A percentile compares a stretch with the other conserved stretches of the same genome.
Conservation (phyloP, 228 moss, liverwort and hornwort genomes). For the Sphagnum fallax region DNA sequence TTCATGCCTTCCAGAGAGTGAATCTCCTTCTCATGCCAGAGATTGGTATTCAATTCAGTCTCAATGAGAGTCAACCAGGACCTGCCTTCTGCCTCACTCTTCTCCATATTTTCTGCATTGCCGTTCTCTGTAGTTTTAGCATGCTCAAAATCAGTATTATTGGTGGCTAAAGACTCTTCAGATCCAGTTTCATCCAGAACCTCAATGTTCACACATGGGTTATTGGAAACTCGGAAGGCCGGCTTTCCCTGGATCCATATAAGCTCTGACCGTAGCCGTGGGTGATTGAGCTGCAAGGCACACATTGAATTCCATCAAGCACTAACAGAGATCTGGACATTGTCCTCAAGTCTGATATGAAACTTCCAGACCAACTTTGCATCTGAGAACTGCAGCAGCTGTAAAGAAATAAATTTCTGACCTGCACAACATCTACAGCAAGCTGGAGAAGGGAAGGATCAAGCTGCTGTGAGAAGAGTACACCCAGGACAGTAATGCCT, state of each 20-base stretch:
- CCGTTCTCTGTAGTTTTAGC: no score
- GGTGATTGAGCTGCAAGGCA: conserved; percentile 59
- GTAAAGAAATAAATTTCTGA: background rate
- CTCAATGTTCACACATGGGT: conserved; percentile 58
- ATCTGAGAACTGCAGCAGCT: no score
- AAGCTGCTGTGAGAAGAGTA: conserved; percentile 50
- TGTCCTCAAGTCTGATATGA: no score
- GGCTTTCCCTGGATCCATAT: conserved; percentile 79
- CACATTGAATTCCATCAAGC: no score
- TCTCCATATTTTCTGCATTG: no score
- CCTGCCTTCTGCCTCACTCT: conserved; percentile 15
- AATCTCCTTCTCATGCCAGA: conserved; percentile 53
- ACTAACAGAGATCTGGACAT: no score
- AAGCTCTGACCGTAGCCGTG: conserved; percentile 86
- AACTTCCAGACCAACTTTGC: no score
- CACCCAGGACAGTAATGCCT: conserved; percentile 77
- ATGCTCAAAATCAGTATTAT: no score
- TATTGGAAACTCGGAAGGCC: conserved; percentile 73
- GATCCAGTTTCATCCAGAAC: conserved; percentile 19
- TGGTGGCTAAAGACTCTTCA: no score
- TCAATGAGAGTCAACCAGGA: conserved; percentile 71
- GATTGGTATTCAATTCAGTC: conserved; percentile 70
- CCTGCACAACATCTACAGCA: conserved; percentile 62
- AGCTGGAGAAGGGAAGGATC: conserved; percentile 47
- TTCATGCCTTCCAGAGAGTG: conserved; percentile 47